Conservation (phyloP, 2,329 filamentous ascomycete genomes). For the Atkinsonella texensis region DNA sequence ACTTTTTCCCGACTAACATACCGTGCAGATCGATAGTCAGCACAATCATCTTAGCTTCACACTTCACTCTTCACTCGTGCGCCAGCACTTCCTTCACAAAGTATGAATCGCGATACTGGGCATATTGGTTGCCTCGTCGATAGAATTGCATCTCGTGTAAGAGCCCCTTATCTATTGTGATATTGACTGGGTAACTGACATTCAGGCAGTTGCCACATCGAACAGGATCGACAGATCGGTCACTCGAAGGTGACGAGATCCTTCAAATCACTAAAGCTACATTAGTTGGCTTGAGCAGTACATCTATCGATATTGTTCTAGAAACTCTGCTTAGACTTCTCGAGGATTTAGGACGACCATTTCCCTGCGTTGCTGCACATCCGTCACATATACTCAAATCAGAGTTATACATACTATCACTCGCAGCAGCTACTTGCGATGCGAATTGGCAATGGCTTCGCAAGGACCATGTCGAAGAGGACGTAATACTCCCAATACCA, state of each 20-base stretch:
- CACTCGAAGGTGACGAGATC: conserved; percentile 42
- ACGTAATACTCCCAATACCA: conserved; percentile 20
- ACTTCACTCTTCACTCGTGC: conserved; percentile 5
- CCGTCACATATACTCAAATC: conserved; percentile 50
- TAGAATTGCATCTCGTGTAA: conserved; percentile 49
- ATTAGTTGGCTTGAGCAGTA: conserved; percentile 46
- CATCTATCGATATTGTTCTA: conserved; percentile 40
- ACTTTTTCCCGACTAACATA: too few species aligned
- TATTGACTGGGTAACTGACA: not conserved
- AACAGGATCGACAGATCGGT: conserved; percentile 4
- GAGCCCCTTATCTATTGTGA: conserved; percentile 1
- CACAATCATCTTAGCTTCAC: too few species aligned
- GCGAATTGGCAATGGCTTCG: conserved; percentile 38
- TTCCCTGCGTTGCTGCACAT: conserved; percentile 37
- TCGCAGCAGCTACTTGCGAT: conserved; percentile 53
- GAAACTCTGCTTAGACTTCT: conserved; percentile 45
- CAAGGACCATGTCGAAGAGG: conserved; percentile 11
- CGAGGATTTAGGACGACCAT: conserved; percentile 45
- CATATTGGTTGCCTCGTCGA: conserved; percentile 51
- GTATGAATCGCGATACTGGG: conserved; percentile 47
- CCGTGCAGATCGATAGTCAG: too few species aligned
- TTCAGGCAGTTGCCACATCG: conserved; percentile 8
- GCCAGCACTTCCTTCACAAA: conserved; percentile 6
- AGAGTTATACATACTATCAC: conserved; percentile 50
- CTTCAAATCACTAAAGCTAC: conserved; percentile 48